Evolutionary conservation across 2,329 filamentous ascomycete species (phyloP), one percentile per base, ranked within the genome.

Genomic region (Aspergillus alliaceus): DNA sequence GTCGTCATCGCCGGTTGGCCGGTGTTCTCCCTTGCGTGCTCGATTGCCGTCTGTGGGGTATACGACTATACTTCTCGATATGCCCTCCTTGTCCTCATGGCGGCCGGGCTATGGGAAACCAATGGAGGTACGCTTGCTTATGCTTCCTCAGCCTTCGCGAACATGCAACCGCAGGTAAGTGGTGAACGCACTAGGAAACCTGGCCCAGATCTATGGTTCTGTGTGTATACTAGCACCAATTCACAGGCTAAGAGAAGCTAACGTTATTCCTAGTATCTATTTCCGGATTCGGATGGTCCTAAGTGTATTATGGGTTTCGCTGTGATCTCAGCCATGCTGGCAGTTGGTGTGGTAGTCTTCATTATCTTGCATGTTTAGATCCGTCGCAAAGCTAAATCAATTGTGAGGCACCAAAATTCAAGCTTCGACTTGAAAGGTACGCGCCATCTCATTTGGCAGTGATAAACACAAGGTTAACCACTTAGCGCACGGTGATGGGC

Each of bases 41-140:
- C 76, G 27, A 69, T 80, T 27, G 66, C 76, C 29, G 76, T 74
- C 18, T 80, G 78, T 57, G 64, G 57, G 6, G 74, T 84, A 3
- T 83, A 83, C 67, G 70, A 81, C 65, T 81, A 79, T 67, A 80
- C 73, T 1, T 82, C 80, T 1, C 75, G 83, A 5, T 86, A 86
- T 60, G 80, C 75, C 0, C 72, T 85, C 1, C 75, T 86, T 0
- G 80, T 84, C 2, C 72, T 85, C 54, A 83, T 84, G 80, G 81
- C 82, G 0, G 77, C 80, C 1, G 83, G 81, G 0, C 72, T 85
- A 0, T 84, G 81, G 82, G 73, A 79, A 0, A 77, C 79, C 1
- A 84, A 85, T 62, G 81, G 78, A 1, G 73, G 81, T 2, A 74
- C 78, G 0, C 72, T 86, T 18, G 77, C 80, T 0, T 85, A 80